Evolutionary conservation across 2,329 filamentous ascomycete species (phyloP), one percentile per base, ranked within the genome.

Genomic region (Zarea fungicola): DNA sequence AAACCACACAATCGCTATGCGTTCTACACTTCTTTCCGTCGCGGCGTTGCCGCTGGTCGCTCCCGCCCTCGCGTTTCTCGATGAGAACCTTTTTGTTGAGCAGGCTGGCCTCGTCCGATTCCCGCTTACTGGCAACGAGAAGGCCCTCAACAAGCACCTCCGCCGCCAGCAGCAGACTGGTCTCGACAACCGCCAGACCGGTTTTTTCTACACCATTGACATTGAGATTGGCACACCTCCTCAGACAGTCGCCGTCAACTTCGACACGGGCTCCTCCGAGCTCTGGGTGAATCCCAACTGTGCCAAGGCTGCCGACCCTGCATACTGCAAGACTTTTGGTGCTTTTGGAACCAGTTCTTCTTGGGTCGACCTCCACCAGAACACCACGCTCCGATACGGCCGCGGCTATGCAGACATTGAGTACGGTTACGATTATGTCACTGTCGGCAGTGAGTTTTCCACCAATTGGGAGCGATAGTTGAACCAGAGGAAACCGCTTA

Each of bases 251-350:
- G 65, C 59, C 28, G 65, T 72, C 52, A 62, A 67, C 51, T 62
- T 72, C 42, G 69, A 72, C 50, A 72, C 69, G 0, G 68, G 68
- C 14, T 71, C 69, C 4, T 58, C 61, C 8, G 68, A 72, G 54
- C 60, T 70, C 5, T 72, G 69, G 69, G 66, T 72, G 31, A 70
- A 72, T 48, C 69, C 69, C 6, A 57, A 63, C 7, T 72, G 69
- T 55, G 55, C 55, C 44, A 64, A 63, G 35, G 56, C 66, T 1
- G 43, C 51, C 6, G 57, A 67, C 25, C 54, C 55, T 1, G 34
- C 45, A 0, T 60, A 63, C 25, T 69, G 66, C 53, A 25, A 54
- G 14, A 42, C 40, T 1, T 60, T 63, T 49, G 62, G 63, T 7
- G 60, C 59, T 18, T 67, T 66, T 31, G 61, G 56, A 13, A 53